Evolutionary conservation across 306 rosid genomes (phyloP), one percentile per base, ranked within the genome.

Genomic region (Prosopis cineraria): DNA sequence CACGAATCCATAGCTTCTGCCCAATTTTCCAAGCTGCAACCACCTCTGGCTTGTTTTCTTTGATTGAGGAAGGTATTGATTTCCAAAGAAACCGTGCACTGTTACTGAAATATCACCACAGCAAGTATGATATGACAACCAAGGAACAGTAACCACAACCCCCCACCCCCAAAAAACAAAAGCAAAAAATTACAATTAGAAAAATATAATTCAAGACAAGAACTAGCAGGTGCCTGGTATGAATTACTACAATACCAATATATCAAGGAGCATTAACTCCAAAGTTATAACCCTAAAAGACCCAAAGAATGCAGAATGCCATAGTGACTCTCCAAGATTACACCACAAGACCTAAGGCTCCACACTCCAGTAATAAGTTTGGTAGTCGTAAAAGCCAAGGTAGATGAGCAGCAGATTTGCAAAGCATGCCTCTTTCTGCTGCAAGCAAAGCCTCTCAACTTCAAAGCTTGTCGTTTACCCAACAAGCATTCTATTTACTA

Each of bases 71-170:
- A 62, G 93, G 96, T 66, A 91, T 89, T 3, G 90, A 79, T 82
- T 96, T 93, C 99, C 99, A 96, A 10, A 96, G 91, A 86, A 91
- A 96, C 68, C 96, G 92, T 16, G 93, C 91, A 81, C 93, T 91
- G 53, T 91, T 93, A 75, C 99, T 96, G 96, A 84, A 89, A 83
- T 66, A 81, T 79, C 81, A 75, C 83, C 77, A 73, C 48, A 56
- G 36, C 64, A 85, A 78, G 60, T 37, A 55, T 22, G 10, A 68
- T 1, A 40, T 12, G 25, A 83, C 70, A 81, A 20, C 45, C 68
- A 33, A 60, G 74, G 50, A 11, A 45, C 1, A 17, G 41, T 37
- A 55, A n/a, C n/a, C n/a, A n/a, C n/a, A n/a, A n/a, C n/a, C n/a
- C n/a, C n/a, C 31, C 36, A 66, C 7, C 34, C 6, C 6, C n/a